Evolutionary conservation across 2,329 filamentous ascomycete genomes (phyloP), one percentile per base, ranked within the genome.

Genomic region (Nemania diffusa): DNA sequence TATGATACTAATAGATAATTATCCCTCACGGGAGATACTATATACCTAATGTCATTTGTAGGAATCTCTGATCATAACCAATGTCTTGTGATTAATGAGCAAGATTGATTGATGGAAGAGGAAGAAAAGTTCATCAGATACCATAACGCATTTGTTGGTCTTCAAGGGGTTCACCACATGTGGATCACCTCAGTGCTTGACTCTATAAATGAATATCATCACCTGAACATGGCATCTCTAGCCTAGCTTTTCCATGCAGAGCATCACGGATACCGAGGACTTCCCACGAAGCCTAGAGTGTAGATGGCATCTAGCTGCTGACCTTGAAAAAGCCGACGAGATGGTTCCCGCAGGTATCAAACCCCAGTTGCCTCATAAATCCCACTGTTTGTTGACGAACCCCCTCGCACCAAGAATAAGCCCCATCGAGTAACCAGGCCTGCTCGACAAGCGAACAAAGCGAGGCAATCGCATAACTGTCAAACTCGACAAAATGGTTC

Each of bases 321-420:
- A 53, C 56, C 34, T 32, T 59, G 46, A 55, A 67, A 66, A 65
- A 55, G 22, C n/a, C 20, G 59, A 53, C 67, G 2, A 4, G 44
- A 32, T 27, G 13, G 13, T 2, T 29, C 32, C 29, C 17, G 32
- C 17, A 44, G 37, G 3, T 0, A 29, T 32, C 17, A 22, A 6
- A 13, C 34, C 29, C 27, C 48, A 34, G 37, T 26, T 20, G 24
- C 57, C 51, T 46, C 62, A 65, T 57, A 84, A 80, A 80, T 77
- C 75, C 82, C 81, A 81, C 80, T 76, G 79, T 40, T 75, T 78
- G n/a, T 42, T 64, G 79, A 77, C 78, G 82, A 80, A 81, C 83
- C 92, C 91, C 92, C 93, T 97, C 94, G 94, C 92, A 88, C 94
- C 95, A 92, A 97, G 93, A 97, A 97, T 98, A 94, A 97, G 95